Evolutionary conservation across 345 rosid genomes (phyloP), one percentile per base, ranked within the genome.

Genomic region (Euphorbia pulcherrima): DNA sequence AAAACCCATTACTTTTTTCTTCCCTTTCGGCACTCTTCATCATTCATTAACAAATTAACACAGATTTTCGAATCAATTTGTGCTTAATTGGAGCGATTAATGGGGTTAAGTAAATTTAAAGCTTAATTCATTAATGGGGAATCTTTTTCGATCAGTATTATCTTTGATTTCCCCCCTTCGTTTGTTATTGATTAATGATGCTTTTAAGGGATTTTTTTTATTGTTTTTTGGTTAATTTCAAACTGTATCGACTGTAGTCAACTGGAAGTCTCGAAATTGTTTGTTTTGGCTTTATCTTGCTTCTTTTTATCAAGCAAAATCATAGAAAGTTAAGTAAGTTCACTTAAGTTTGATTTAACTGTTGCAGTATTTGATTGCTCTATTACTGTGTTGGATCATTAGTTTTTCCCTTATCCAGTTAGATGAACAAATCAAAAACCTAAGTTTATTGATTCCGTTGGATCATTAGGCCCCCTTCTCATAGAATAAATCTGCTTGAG

Each of bases 61-160:
- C n/a, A 12, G n/a, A 26, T 21, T 48, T 35, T 26, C 8, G 28
- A 60, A 56, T 56, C 12, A 12, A 26, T 56, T 1, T 29, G 9
- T 29, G 53, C 65, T 26, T 66, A 48, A 23, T 59, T 28, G 40
- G 50, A 17, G 30, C 17, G 69, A 52, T 47, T 70, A 62, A 75
- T 62, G 63, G 21, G n/a, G 28, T 33, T 17, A 14, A 66, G 67
- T 39, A n/a, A 62, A 47, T 13, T 52, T 44, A 30, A 24, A 52
- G 33, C 64, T 68, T n/a, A 20, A 6, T 5, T n/a, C n/a, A n/a
- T n/a, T 54, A 76, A 60, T n/a, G n/a, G 63, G 52, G 70, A 63
- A 77, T 77, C 75, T 78, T 64, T 71, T 62, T 59, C 8, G 76
- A 72, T 68, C 73, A 52, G 33, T 72, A 17, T 53, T 16, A 26